These are phyloP conservation scores for Sistotremastrum suecicum DNA, from an alignment of 768 basidiomycete species.

Conservation along the genomic window DNA sequence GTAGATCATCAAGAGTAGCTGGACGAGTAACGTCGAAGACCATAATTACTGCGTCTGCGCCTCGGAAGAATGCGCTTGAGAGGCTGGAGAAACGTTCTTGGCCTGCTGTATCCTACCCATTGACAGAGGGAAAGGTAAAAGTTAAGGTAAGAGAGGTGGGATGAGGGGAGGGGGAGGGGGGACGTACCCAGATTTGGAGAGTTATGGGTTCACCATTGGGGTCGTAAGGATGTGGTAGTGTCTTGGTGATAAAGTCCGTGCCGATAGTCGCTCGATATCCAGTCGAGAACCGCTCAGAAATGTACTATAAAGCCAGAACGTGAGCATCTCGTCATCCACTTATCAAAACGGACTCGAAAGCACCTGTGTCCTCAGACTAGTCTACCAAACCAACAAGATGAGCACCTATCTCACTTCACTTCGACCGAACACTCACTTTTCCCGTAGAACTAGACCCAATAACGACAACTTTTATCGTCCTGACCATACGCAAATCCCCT, in stretches of 20 bases:
- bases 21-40: conserved; percentile 69
- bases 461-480: no score
- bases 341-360: not conserved
- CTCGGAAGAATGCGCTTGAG: conserved; percentile 72
- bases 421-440: no score
- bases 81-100: conserved; percentile 81
- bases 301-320: conserved; percentile 32
- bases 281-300: conserved; percentile 59
- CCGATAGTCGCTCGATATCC: conserved; percentile 80
- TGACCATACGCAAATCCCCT: no score
- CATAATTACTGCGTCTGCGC: conserved; percentile 69
- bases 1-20: conserved; percentile 41
- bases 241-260: conserved; percentile 77
- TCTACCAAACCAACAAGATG: conserved; percentile 4
- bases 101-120: conserved; percentile 61
- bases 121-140: not conserved
- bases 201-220: conserved; percentile 39
- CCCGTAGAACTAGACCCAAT: no score
- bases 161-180: not conserved
- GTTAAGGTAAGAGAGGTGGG: not conserved
- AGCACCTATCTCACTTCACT: not conserved
- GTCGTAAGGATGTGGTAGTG: conserved; percentile 42
- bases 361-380: conserved; percentile 11
- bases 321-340: not conserved
- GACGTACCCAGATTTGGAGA: conserved; percentile 53